Base-by-base conservation (phyloP, 495 filamentous ascomycete genomes). In the Neurospora sublineolata region DNA sequence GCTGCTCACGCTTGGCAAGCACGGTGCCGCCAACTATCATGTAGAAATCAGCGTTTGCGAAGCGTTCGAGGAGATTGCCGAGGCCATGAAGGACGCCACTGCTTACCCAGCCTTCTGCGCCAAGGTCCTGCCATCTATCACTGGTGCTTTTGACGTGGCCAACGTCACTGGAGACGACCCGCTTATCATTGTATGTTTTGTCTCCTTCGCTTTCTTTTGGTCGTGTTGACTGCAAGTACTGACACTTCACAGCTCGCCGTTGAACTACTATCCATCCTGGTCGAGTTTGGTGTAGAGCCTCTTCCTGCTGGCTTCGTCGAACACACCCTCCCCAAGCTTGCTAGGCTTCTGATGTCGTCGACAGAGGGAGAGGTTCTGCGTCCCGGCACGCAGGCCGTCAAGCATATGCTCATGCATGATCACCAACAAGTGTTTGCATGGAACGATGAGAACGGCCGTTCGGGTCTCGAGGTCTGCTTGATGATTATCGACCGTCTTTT, bases 401-500 rank as follows among this genome's bases (percentile, higher is more conserved):
- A 94, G 76, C 90, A 93, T 75, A 93, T 97, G 79, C 85, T 98
- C 64, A 84, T 88, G 68, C 93, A 97, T 77, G 95, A 97, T 79
- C 88, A 93, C 74, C 84, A 91, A 58, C 96, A 98, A 75, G 86
- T 99, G 30, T 89, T 97, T 74, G 85, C 85, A 41, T 99, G 92
- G 90, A 88, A 89, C 16, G 87, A 89, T 69, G 89, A 92, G 75
- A 86, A 86, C 44, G 90, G 90, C 68, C 92, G 93, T 74, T 91
- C 89, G 37, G 96, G 95, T 37, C 86, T 97, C 14, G 94, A 98
- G 80, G 90, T 97, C 20, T 90, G 92, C 33, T 86, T 99, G 52
- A 84, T 93, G 69, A 94, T 99, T 75, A 94, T 99, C 75, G 95
- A 97, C 79, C 91, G 94, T n/a, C 85, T 99, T 6, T 86, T 99